Percentiles rank a stretch among this genome's conserved stretches.
Conservation (phyloP, 176 grass and related monocot species). For the Tillandsia leiboldiana region DNA sequence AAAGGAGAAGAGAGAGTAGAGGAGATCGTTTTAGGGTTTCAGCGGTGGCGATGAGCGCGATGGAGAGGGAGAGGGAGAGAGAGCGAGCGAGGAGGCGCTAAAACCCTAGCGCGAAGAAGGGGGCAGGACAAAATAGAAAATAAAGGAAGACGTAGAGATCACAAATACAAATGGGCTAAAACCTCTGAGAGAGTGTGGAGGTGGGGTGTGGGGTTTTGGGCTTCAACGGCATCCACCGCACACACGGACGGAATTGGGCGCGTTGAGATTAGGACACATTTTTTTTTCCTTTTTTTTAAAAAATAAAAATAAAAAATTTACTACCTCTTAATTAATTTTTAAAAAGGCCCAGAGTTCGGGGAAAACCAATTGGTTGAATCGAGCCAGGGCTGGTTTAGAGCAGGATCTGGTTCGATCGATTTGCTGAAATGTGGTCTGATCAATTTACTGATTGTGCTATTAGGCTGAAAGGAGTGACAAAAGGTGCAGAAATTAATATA, state of each 20-base stretch:
- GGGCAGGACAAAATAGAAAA: background rate
- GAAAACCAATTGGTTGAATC: no score
- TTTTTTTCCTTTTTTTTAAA: background rate
- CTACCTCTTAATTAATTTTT: background rate
- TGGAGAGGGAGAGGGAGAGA: background rate
- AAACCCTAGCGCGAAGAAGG: background rate
- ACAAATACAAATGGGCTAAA: slow-evolving; percentile 1
- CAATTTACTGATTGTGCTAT: no score
- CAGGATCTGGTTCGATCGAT: no score
- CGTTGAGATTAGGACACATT: background rate
- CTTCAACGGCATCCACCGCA: background rate
- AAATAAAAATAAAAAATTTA: background rate
- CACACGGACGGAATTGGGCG: background rate
- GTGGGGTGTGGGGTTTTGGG: no score
- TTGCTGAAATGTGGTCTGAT: no score
- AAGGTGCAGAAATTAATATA: no score
- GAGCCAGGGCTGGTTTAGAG: no score
- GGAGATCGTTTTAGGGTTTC: background rate
- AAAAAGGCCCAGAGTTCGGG: background rate
- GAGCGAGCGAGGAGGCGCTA: background rate
- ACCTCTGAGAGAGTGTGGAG: background rate
- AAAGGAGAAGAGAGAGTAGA: background rate
- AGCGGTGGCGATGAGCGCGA: background rate
- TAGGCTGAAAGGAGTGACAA: no score
- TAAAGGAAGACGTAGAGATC: background rate